Conservation (phyloP, 305 asterid species). For the Withania somnifera region DNA sequence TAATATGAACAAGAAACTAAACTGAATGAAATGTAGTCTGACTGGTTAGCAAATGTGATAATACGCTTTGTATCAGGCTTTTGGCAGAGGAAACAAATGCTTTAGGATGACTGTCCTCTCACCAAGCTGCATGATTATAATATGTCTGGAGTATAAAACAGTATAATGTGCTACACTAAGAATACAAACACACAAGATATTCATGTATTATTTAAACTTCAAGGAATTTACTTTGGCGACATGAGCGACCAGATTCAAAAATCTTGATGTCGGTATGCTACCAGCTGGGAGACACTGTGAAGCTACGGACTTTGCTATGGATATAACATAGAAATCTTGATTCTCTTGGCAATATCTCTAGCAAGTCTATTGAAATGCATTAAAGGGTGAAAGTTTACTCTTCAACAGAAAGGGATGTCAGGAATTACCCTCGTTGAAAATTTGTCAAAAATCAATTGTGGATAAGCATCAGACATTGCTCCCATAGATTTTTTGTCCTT, state of each 20-base stretch:
- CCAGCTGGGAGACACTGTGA: background rate
- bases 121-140: constrained; percentile 54
- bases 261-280: background rate
- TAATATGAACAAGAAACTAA: constrained; percentile 12
- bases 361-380: background rate
- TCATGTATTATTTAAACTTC: background rate
- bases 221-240: background rate
- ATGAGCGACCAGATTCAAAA: background rate
- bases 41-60: constrained; percentile 65
- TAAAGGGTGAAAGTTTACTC: background rate
- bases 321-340: background rate
- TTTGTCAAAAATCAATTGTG: constrained; percentile 74
- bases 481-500: constrained; percentile 78
- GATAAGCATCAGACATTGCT: constrained; percentile 82
- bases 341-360: background rate
- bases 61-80: constrained; percentile 86
- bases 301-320: background rate
- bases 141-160: constrained; percentile 4
- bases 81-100: constrained; percentile 85
- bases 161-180: background rate
- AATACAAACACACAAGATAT: background rate
- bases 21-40: constrained; percentile 87
- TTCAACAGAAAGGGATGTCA: background rate
- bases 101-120: constrained; percentile 74
- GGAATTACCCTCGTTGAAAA: constrained; percentile 54